Evolutionary conservation across 2,329 filamentous ascomycete species (phyloP).

Genomic region (Graphilbum ipis-grandicollis): DNA sequence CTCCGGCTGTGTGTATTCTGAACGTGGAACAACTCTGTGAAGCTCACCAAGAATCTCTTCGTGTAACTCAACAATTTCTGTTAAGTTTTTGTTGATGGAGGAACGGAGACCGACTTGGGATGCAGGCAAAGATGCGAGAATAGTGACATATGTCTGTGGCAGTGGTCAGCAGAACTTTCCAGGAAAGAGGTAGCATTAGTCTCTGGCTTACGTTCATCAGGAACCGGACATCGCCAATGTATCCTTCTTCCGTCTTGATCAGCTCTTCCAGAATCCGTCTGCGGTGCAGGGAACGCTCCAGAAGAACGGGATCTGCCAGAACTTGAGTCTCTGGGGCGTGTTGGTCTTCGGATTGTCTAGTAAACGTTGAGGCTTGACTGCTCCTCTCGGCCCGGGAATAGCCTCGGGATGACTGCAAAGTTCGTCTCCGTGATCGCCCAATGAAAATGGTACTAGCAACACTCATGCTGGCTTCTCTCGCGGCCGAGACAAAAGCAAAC

Average conservation of each 20-base stretch:
- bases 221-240: conserved; percentile 74
- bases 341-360: conserved; percentile 48
- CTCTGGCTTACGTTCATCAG: conserved; percentile 63
- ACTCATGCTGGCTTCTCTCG: conserved; percentile 69
- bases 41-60: conserved; percentile 64
- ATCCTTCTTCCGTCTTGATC: conserved; percentile 71
- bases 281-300: conserved; percentile 55
- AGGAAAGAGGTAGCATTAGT: neutral
- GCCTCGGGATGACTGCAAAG: conserved; percentile 32
- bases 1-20: conserved; percentile 37
- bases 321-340: conserved; percentile 36
- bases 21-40: conserved; percentile 51
- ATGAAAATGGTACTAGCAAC: conserved; percentile 54
- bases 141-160: conserved; percentile 51
- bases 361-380: conserved; percentile 41
- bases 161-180: neutral
- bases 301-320: conserved; percentile 48
- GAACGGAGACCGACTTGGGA: conserved; percentile 46
- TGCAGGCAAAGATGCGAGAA: conserved; percentile 53
- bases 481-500: conserved; percentile 59
- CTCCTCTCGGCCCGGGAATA: conserved; percentile 45
- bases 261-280: conserved; percentile 72
- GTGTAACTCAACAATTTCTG: conserved; percentile 67
- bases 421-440: conserved; percentile 38
- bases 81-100: conserved; percentile 63